Base-by-base conservation (phyloP, 805 yeast genomes). In the Metschnikowia koreensis region DNA sequence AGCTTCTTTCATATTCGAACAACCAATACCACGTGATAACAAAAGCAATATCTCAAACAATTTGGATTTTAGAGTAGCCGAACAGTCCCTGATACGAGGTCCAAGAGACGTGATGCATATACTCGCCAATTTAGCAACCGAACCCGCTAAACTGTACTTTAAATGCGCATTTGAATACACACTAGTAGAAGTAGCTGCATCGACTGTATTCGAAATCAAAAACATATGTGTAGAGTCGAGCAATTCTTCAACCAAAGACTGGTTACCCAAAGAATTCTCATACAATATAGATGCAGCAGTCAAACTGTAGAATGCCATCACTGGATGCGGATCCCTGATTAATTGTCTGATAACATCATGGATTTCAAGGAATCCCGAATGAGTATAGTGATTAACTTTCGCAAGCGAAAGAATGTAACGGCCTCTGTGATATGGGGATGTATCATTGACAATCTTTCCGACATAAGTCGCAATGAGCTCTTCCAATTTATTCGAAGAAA, bases 281-380 rank as follows among this genome's bases (percentile, higher is more conserved):
- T 91, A 71, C 11, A 87, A 65, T 0, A 79, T 68, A 2, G 80
- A 67, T 41, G 87, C 64, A 0, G 94, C 80, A 44, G 79, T 79
- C 58, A 91, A 65, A 0, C 93, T 76, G 77, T 91, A 86, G 49
- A 81, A 77, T 63, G 89, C 92, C 15, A 94, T 91, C 1, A 81
- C 71, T 0, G 97, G 97, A 63, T 92, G 93, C 0, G 97, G 92
- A 66, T 93, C 98, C 17, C 70, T 70, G 4, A 84, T 66, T 29
- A 93, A 73, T 13, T 87, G 83, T 38, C 77, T 66, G 2, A 84
- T 62, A 5, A 89, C 82, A 36, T 82, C 83, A 51, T 78, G 73
- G 3, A 86, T 78, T 4, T 79, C 72, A 31, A 48, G 57, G 44
- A 68, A 70, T 1, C 72, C 73, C 16, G 52, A 22, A n/a, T 63